A percentile compares a stretch with the other conserved stretches of the same genome.
Evolutionary conservation across 176 grass and related monocot species (phyloP).

Genomic region (Carex scoparia): DNA sequence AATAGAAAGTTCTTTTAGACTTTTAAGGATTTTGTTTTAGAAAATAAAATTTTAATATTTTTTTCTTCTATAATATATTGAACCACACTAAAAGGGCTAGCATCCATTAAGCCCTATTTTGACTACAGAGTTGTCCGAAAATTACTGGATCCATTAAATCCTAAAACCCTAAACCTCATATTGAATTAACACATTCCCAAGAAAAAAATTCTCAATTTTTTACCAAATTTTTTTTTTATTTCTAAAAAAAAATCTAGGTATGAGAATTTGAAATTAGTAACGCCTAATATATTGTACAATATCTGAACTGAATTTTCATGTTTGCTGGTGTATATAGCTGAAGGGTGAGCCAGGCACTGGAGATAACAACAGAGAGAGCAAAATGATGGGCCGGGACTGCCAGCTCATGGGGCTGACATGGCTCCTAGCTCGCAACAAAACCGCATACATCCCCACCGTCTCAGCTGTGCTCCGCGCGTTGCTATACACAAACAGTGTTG

Average conservation of each 20-base stretch:
- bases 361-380: slow-evolving; percentile 47
- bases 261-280: background rate
- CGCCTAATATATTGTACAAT: background rate
- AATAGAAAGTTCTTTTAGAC: background rate
- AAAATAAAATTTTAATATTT: no score
- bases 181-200: no score
- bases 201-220: no score
- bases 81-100: no score
- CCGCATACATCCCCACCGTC: slow-evolving; percentile 87
- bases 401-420: slow-evolving; percentile 99
- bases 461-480: slow-evolving; percentile 93
- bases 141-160: no score
- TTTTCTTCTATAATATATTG: no score
- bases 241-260: background rate
- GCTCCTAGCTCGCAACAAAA: slow-evolving; percentile 91
- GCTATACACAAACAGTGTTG: slow-evolving; percentile 62
- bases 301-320: background rate
- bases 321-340: slow-evolving; percentile 32
- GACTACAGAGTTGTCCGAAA: no score
- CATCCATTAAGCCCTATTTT: no score
- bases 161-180: no score
- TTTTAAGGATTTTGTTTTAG: no score
- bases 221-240: no score
- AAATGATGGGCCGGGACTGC: slow-evolving; percentile 92
- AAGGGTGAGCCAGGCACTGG: slow-evolving; percentile 43